A percentile compares a stretch with the other conserved stretches of the same genome.
Evolutionary conservation across 768 basidiomycete genomes (phyloP).

Genomic region (Lactarius quietus): DNA sequence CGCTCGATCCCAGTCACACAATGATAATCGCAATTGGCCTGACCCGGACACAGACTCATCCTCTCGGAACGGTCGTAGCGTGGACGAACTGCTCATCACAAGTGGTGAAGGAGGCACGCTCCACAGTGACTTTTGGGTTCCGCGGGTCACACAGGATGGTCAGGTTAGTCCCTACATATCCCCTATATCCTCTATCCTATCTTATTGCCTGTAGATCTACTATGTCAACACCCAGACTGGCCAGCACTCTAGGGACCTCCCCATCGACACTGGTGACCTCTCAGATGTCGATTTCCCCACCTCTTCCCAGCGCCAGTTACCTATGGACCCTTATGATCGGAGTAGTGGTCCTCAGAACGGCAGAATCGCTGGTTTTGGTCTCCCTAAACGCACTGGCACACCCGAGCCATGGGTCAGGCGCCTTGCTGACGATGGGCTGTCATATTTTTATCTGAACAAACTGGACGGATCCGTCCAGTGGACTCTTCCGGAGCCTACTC

Average conservation of each 20-base stretch:
- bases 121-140: conserved; percentile 88
- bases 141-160: conserved; percentile 74
- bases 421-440: conserved; percentile 77
- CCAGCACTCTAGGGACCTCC: conserved; percentile 79
- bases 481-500: conserved; percentile 54
- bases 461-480: conserved; percentile 63
- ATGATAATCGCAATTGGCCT: conserved; percentile 54
- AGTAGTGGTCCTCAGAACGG: conserved; percentile 12
- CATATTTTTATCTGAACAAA: conserved; percentile 77
- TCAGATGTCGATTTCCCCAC: conserved; percentile 62
- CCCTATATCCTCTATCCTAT: conserved; percentile 4
- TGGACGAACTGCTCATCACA: conserved; percentile 33
- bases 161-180: conserved; percentile 52
- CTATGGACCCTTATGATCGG: conserved; percentile 40
- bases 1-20: conserved; percentile 31
- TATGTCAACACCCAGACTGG: conserved; percentile 91
- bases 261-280: conserved; percentile 61
- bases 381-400: conserved; percentile 53
- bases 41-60: conserved; percentile 41
- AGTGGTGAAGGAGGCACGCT: conserved; percentile 30
- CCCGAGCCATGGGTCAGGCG: conserved; percentile 83
- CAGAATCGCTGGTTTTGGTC: conserved; percentile 51
- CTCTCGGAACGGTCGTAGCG: conserved; percentile 35
- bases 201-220: conserved; percentile 64
- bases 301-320: conserved; percentile 50